phyloP scores from a whole-genome alignment of 2,329 filamentous ascomycete species.

The Fusarium neocosmosporiellum region DNA sequence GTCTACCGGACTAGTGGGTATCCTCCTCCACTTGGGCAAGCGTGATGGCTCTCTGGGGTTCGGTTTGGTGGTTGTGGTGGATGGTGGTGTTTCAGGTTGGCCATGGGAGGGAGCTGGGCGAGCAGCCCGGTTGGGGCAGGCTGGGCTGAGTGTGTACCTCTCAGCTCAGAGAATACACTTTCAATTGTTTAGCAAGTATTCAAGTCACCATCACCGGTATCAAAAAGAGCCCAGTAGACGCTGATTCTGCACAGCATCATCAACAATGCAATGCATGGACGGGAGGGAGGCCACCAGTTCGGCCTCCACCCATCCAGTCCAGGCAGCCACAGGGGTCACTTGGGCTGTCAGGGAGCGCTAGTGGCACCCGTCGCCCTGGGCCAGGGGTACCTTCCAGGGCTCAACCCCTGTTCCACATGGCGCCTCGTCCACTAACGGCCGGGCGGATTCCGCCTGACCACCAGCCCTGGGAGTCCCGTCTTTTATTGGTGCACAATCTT shows the following conservation, averaged over 20 bases:
- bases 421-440: slow-evolving; percentile 22
- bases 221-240: background rate
- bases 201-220: background rate
- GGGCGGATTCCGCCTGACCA: slow-evolving; percentile 5
- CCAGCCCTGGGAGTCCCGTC: background rate
- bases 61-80: slow-evolving; percentile 30
- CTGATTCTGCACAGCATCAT: background rate
- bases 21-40: background rate
- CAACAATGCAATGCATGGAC: background rate
- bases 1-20: background rate
- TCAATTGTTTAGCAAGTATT: background rate
- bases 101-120: slow-evolving; percentile 8
- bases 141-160: background rate
- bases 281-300: background rate
- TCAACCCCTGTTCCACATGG: slow-evolving; percentile 35
- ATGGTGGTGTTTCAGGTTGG: slow-evolving; percentile 42
- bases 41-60: background rate
- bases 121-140: background rate
- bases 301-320: background rate
- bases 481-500: slow-evolving; percentile 13
- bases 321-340: background rate
- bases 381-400: slow-evolving; percentile 26
- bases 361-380: slow-evolving; percentile 31
- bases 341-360: slow-evolving; percentile 25
- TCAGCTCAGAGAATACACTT: background rate